Evolutionary conservation across 257 asterid species (phyloP), one percentile per base, ranked within the genome.

Genomic region (Solanum virginianum): DNA sequence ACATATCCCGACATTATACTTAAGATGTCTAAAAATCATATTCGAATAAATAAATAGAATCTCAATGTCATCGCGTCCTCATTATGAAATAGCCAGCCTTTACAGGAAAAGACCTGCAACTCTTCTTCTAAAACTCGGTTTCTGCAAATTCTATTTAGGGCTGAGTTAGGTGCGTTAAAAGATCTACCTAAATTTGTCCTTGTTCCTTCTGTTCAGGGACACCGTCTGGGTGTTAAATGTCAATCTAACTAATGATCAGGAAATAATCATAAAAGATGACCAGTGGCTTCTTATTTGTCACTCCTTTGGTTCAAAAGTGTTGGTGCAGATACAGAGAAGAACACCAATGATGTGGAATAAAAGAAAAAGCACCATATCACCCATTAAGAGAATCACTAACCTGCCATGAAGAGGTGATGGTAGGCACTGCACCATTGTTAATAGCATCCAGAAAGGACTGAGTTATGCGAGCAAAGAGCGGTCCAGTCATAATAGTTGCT

Each of bases 401-500:
- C 99, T 94, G 98, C 99, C 99, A 97, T 49, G 99, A 97, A 83
- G 99, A 97, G 55, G 98, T 91, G 88, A 97, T 97, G 85, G 98
- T 97, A 54, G 99, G 99, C 83, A 94, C 99, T 1, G 99, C 99
- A 32, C 99, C 99, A 86, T 93, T 92, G 89, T 97, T 97, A 82
- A 97, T 91, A 60, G 99, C 99, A 93, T 97, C 99, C 11, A 97
- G 90, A 84, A 95, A 95, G 80, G 99, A 95, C 85, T 95, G 99
- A 59, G 97, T 93, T 81, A 97, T 92, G 68, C 97, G 95, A 85
- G 99, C 99, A 89, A 97, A 89, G 79, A 97, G 88, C 79, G 99
- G 99, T 32, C 99, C 99, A 1, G 98, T 97, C 99, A 97, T 97
- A 87, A 93, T 92, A 39, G 97, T 91, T 75, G 92, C 93, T 24